Evolutionary conservation across 768 basidiomycete genomes (phyloP).

Genomic region (Serendipita sp.): DNA sequence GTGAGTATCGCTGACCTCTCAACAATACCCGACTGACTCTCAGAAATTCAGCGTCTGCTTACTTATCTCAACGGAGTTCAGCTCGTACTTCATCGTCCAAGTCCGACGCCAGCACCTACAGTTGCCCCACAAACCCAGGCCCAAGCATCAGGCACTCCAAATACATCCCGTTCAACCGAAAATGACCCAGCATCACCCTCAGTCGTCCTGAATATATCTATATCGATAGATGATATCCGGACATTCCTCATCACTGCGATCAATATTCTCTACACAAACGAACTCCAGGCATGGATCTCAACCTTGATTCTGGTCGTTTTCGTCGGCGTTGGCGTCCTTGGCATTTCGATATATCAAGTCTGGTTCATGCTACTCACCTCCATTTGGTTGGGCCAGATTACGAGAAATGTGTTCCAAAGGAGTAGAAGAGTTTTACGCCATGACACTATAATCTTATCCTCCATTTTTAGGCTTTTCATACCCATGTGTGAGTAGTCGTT

Average conservation of each 20-base stretch:
- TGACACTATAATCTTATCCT: constrained; percentile 1
- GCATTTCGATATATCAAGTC: neutral
- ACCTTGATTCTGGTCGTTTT: neutral
- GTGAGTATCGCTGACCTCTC: neutral
- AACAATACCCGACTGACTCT: neutral
- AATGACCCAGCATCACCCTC: neutral
- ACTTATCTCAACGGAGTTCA: neutral
- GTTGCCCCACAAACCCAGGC: neutral
- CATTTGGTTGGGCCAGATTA: neutral
- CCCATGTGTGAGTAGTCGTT: neutral
- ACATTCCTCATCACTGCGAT: neutral
- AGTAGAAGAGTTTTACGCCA: neutral
- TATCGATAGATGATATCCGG: too few species aligned
- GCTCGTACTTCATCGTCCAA: neutral
- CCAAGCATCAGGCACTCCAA: neutral
- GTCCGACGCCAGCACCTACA: neutral
- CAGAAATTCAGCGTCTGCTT: neutral
- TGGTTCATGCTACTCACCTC: neutral
- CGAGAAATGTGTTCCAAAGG: neutral
- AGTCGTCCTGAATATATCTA: neutral
- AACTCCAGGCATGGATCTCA: neutral
- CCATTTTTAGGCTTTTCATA: neutral
- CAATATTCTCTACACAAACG: neutral
- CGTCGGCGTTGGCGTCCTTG: neutral
- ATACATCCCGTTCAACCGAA: neutral